A percentile compares a stretch with the other conserved stretches of the same genome.
These are phyloP conservation scores for Globisporangium alternatum DNA, from an alignment of 352 stramenopile species.

Conservation along the genomic window DNA sequence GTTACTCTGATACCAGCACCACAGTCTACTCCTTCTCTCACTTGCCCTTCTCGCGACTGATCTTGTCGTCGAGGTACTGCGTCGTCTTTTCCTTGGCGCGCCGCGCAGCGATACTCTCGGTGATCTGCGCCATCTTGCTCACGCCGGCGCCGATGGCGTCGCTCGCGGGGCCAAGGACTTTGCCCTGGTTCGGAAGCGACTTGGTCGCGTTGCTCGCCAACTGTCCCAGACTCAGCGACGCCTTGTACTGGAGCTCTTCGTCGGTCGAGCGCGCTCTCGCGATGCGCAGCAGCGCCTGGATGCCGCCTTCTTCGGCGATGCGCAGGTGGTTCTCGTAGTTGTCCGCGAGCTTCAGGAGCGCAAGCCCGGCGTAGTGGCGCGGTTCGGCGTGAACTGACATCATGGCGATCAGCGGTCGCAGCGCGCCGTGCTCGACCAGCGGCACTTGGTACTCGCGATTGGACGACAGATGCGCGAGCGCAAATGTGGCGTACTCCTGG, in stretches of 20 bases:
- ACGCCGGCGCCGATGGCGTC: conserved; percentile 61
- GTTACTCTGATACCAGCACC: too few relatives aligned
- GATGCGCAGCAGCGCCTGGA: conserved; percentile 93
- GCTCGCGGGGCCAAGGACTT: conserved; percentile 32
- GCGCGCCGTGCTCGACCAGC: conserved; percentile 88
- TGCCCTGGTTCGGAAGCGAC: conserved; percentile 66
- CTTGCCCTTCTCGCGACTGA: conserved; percentile 38
- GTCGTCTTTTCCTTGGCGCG: conserved; percentile 69
- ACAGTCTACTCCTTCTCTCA: conserved; percentile 4
- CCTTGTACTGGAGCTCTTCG: conserved; percentile 96
- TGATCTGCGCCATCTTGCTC: conserved; percentile 77
- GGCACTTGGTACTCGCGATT: conserved; percentile 94
- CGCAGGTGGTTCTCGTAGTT: conserved; percentile 97
- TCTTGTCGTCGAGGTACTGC: conserved; percentile 83
- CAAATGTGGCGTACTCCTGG: conserved; percentile 95
- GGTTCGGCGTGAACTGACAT: conserved; percentile 93
- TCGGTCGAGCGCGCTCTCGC: conserved; percentile 88
- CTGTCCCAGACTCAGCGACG: conserved; percentile 90
- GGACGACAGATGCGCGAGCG: conserved; percentile 92
- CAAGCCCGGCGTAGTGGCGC: conserved; percentile 94
- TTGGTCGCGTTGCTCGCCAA: conserved; percentile 90
- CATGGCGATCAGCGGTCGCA: conserved; percentile 95
- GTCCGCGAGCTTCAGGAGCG: conserved; percentile 96
- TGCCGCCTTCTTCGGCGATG: conserved; percentile 94
- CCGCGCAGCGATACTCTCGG: conserved; percentile 59